Evolutionary conservation across 306 rosid species (phyloP).

Genomic region (Inga laurina): DNA sequence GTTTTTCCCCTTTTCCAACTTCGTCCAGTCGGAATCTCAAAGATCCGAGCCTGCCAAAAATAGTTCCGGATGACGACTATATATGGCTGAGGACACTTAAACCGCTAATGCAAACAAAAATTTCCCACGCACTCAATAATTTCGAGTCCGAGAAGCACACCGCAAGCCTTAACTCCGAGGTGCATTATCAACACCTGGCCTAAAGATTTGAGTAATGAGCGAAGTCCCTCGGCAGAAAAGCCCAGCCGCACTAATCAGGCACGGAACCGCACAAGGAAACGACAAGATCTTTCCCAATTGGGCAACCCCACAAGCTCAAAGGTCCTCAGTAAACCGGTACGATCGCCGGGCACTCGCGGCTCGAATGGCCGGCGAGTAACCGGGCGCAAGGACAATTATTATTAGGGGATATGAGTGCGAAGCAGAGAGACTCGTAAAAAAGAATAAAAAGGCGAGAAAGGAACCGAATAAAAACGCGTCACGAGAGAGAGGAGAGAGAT

Average conservation of each 20-base stretch:
- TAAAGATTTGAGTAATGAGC: not conserved
- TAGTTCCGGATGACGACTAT: constrained; percentile 23
- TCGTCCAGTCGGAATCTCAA: constrained; percentile 3
- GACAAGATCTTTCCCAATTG: not conserved
- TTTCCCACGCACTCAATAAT: not conserved
- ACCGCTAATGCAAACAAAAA: constrained; percentile 34
- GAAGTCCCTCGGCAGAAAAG: not conserved
- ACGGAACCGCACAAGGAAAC: not conserved
- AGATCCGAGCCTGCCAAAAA: constrained; percentile 34
- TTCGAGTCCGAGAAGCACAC: not conserved
- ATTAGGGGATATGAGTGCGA: not conserved
- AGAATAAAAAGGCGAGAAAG: not conserved
- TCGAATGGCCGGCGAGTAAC: constrained; percentile 29
- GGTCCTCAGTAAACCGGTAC: not conserved
- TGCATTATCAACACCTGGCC: constrained; percentile 24
- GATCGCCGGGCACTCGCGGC: constrained; percentile 25
- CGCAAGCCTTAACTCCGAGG: constrained; percentile 6
- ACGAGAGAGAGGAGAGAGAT: constrained; percentile 19
- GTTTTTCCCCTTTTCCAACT: not conserved
- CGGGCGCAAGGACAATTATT: constrained; percentile 2
- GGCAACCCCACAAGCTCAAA: not conserved
- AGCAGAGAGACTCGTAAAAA: not conserved
- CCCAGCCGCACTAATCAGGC: constrained; percentile 4
- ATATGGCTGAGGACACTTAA: not conserved
- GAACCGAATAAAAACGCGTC: constrained; percentile 26